Conservation (phyloP, 2,329 filamentous ascomycete genomes). For the Nemania sp. region DNA sequence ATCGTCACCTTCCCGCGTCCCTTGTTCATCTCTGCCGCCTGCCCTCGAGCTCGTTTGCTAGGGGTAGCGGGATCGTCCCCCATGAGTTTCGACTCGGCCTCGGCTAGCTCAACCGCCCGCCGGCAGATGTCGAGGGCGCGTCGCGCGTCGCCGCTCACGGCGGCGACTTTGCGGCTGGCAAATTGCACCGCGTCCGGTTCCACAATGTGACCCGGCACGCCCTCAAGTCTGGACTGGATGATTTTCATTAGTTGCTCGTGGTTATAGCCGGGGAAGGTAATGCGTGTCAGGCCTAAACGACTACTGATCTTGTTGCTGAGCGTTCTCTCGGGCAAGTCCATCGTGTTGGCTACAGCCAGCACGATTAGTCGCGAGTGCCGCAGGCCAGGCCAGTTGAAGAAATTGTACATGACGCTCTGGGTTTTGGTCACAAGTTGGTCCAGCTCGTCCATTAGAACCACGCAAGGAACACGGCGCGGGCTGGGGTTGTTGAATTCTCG, state of each 20-base stretch:
- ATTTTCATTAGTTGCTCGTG: constrained; percentile 98
- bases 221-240: constrained; percentile 91
- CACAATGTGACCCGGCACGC: constrained; percentile 89
- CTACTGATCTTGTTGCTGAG: constrained; percentile 99
- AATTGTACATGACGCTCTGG: constrained; percentile 99
- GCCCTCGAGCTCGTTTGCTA: constrained; percentile 63
- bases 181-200: constrained; percentile 96
- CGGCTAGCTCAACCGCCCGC: constrained; percentile 93
- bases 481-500: constrained; percentile 93
- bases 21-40: constrained; percentile 46
- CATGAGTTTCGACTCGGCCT: constrained; percentile 69
- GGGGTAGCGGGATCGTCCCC: constrained; percentile 68
- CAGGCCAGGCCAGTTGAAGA: constrained; percentile 98
- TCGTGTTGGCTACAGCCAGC: constrained; percentile 96
- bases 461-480: constrained; percentile 90
- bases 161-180: constrained; percentile 94
- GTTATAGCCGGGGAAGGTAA: constrained; percentile 97
- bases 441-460: constrained; percentile 98
- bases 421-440: constrained; percentile 98
- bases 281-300: constrained; percentile 87
- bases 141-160: constrained; percentile 93
- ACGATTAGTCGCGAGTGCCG: constrained; percentile 94
- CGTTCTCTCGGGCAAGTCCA: constrained; percentile 96
- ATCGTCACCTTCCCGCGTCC: constrained; percentile 80
- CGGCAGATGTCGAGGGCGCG: constrained; percentile 95